Evolutionary conservation across 1,284 basidiomycete genomes (phyloP).

Genomic region (Trametes versicolor): DNA sequence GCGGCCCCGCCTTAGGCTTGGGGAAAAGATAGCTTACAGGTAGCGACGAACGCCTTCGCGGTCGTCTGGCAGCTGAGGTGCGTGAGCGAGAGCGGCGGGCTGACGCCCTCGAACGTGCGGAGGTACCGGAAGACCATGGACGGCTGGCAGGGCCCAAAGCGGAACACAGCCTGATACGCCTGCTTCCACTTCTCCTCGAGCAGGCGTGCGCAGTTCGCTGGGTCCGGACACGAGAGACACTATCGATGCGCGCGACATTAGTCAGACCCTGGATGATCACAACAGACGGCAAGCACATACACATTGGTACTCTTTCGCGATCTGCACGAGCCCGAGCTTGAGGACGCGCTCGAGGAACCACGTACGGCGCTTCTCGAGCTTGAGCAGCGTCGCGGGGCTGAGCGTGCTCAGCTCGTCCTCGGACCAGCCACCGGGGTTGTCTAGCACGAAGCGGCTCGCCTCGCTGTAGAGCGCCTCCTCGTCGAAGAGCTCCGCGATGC

Average conservation of each 20-base stretch:
- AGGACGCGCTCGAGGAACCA: slow-evolving; percentile 96
- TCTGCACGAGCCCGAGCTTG: slow-evolving; percentile 87
- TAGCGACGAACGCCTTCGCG: slow-evolving; percentile 87
- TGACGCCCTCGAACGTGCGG: slow-evolving; percentile 83
- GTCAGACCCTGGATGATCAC: slow-evolving; percentile 24
- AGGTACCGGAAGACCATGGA: slow-evolving; percentile 92
- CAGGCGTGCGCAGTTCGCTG: slow-evolving; percentile 81
- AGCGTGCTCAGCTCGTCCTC: slow-evolving; percentile 85
- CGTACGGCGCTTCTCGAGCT: slow-evolving; percentile 87
- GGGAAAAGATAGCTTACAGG: slow-evolving; percentile 60
- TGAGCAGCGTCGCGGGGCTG: slow-evolving; percentile 82
- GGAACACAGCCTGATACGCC: slow-evolving; percentile 87
- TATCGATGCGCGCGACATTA: slow-evolving; percentile 42
- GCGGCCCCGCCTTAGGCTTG: not conserved
- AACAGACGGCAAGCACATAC: slow-evolving; percentile 52
- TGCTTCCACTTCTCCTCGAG: slow-evolving; percentile 94
- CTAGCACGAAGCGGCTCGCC: slow-evolving; percentile 88
- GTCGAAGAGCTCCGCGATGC: slow-evolving; percentile 87
- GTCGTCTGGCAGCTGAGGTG: slow-evolving; percentile 89
- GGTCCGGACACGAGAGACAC: slow-evolving; percentile 88
- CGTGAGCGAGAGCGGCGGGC: slow-evolving; percentile 80
- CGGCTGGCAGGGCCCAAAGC: slow-evolving; percentile 89
- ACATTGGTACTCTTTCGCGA: slow-evolving; percentile 92
- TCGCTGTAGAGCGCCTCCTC: slow-evolving; percentile 92
- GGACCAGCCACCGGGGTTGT: slow-evolving; percentile 88